These are phyloP conservation scores for Inosperma sp. DNA, from an alignment of 768 basidiomycete species.

Conservation along the genomic window DNA sequence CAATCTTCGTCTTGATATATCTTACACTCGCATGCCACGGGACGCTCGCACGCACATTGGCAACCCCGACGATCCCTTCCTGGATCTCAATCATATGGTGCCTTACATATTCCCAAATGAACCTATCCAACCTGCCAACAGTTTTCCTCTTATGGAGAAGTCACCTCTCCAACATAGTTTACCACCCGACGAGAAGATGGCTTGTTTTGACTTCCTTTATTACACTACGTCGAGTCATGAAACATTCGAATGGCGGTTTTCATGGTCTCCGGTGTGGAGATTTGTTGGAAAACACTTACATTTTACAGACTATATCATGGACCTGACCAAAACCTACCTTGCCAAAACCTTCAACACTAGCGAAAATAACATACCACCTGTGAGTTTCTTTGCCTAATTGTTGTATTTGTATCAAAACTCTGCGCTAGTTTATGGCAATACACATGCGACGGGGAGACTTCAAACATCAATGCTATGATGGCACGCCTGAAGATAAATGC, in stretches of 20 bases:
- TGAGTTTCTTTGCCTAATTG: slow-evolving; percentile 19
- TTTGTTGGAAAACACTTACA: slow-evolving; percentile 33
- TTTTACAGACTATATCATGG: slow-evolving; percentile 31
- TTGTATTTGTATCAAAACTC: neutral
- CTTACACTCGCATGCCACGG: slow-evolving; percentile 32
- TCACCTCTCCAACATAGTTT: slow-evolving; percentile 27
- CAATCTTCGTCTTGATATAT: slow-evolving; percentile 32
- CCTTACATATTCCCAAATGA: slow-evolving; percentile 28
- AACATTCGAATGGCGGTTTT: slow-evolving; percentile 27
- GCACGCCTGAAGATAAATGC: slow-evolving; percentile 28
- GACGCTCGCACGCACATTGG: slow-evolving; percentile 20
- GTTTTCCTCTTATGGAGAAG: slow-evolving; percentile 23
- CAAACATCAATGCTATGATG: slow-evolving; percentile 27
- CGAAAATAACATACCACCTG: slow-evolving; percentile 28
- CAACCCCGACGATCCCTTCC: slow-evolving; percentile 18
- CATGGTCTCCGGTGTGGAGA: slow-evolving; percentile 43
- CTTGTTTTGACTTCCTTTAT: slow-evolving; percentile 34
- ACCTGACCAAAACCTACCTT: slow-evolving; percentile 26
- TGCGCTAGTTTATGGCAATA: slow-evolving; percentile 38
- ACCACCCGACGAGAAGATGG: slow-evolving; percentile 27
- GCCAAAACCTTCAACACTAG: slow-evolving; percentile 22
- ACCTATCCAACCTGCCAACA: slow-evolving; percentile 17
- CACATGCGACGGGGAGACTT: slow-evolving; percentile 49
- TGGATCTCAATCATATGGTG: slow-evolving; percentile 25
- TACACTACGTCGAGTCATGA: slow-evolving; percentile 24